Conservation (phyloP, 768 basidiomycete species). For the Russula virescens region DNA sequence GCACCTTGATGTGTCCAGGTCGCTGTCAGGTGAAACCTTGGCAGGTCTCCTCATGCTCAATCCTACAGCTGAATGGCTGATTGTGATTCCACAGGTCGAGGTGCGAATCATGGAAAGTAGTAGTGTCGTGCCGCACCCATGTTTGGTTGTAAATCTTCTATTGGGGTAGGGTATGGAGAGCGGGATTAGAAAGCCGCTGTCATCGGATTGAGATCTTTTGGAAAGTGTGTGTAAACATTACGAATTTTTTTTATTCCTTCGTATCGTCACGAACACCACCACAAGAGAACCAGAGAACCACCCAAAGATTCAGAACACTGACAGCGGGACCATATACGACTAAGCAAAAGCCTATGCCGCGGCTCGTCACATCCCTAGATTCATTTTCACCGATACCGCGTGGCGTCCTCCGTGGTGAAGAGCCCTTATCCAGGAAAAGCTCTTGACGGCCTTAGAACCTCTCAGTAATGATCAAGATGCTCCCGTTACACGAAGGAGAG, state of each 20-base stretch:
- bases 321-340: not conserved
- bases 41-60: not conserved
- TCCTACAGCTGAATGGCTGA: conserved; percentile 13
- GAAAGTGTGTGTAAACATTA: conserved; percentile 10
- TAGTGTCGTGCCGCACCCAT: conserved; percentile 36
- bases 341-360: not conserved
- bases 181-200: not conserved
- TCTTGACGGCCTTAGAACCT: not conserved
- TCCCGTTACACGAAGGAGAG: not conserved
- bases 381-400: not conserved
- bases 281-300: not conserved
- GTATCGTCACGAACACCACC: too few species aligned
- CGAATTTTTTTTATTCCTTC: not conserved
- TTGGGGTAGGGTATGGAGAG: not conserved
- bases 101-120: conserved; percentile 27
- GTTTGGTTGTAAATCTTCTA: conserved; percentile 39
- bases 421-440: not conserved
- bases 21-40: not conserved
- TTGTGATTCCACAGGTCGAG: not conserved
- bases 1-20: not conserved
- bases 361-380: not conserved
- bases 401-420: not conserved
- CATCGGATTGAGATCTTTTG: conserved; percentile 2
- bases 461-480: not conserved
- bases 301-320: not conserved